These are phyloP conservation scores for Trichoderma brevicompactum DNA, from an alignment of 2,329 filamentous ascomycete genomes.

Conservation along the genomic window DNA sequence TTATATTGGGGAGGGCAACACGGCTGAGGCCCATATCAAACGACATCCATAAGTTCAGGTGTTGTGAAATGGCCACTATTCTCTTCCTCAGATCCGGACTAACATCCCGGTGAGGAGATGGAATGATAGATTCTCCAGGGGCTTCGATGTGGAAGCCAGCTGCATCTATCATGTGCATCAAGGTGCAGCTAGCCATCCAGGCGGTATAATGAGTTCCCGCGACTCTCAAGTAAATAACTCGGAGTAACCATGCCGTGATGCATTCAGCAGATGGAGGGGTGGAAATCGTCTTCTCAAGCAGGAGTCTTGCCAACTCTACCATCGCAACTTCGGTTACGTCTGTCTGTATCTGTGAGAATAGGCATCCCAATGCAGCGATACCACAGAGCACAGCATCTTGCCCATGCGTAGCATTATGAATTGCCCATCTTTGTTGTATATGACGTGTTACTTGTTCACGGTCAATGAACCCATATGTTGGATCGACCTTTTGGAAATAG, in stretches of 20 bases:
- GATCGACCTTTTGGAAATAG: not conserved
- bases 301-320: not conserved
- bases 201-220: constrained; percentile 3
- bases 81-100: constrained; percentile 2
- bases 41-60: constrained; percentile 23
- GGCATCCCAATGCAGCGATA: constrained; percentile 1
- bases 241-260: constrained; percentile 10
- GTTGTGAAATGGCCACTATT: constrained; percentile 6
- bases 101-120: not conserved
- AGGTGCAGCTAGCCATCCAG: constrained; percentile 21
- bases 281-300: not conserved
- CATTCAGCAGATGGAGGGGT: not conserved
- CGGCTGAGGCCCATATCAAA: constrained; percentile 19
- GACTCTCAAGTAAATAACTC: not conserved
- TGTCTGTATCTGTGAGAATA: not conserved
- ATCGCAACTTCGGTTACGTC: not conserved
- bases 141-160: constrained; percentile 4
- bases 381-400: constrained; percentile 8
- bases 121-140: not conserved
- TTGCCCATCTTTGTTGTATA: not conserved
- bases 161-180: constrained; percentile 21
- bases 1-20: not conserved
- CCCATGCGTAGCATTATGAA: not conserved
- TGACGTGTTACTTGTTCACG: not conserved
- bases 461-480: constrained; percentile 12